These are phyloP conservation scores for Fusarium gaditjirri DNA, from an alignment of 2,329 filamentous ascomycete genomes.

Conservation along the genomic window DNA sequence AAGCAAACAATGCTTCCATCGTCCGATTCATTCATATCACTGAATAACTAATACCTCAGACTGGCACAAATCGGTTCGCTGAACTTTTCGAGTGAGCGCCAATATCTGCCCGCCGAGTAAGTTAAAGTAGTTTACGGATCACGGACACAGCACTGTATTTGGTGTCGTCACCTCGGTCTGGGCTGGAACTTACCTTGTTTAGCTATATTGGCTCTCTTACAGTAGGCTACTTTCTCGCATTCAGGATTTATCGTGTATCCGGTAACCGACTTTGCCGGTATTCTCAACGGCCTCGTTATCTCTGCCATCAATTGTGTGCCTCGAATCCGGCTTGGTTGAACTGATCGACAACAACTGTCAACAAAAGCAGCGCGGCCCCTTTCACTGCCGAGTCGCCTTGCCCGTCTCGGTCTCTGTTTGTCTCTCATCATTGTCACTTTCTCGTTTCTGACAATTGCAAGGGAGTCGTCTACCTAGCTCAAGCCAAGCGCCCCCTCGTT, in stretches of 20 bases:
- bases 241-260: conserved; percentile 8
- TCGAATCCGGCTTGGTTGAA: conserved; percentile 2
- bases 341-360: conserved; percentile 13
- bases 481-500: conserved; percentile 32
- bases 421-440: conserved; percentile 28
- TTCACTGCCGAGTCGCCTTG: conserved; percentile 24
- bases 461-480: conserved; percentile 17
- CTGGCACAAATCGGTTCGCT: not conserved
- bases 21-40: not conserved
- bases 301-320: not conserved
- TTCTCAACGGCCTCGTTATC: conserved; percentile 23
- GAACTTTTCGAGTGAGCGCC: not conserved
- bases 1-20: not conserved
- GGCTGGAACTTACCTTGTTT: conserved; percentile 25
- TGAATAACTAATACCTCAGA: not conserved
- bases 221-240: conserved; percentile 8
- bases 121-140: conserved; percentile 6
- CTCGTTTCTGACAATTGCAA: conserved; percentile 15
- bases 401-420: conserved; percentile 18
- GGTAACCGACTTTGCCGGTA: not conserved
- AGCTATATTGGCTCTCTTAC: conserved; percentile 22
- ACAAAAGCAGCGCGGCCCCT: conserved; percentile 20
- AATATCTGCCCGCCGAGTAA: conserved; percentile 3
- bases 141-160: conserved; percentile 6
- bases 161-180: conserved; percentile 24